A percentile compares a stretch with the other conserved stretches of the same genome.
These are phyloP conservation scores for Pseudonitzschia multistriata DNA, from an alignment of 108 stramenopile genomes.

Conservation along the genomic window DNA sequence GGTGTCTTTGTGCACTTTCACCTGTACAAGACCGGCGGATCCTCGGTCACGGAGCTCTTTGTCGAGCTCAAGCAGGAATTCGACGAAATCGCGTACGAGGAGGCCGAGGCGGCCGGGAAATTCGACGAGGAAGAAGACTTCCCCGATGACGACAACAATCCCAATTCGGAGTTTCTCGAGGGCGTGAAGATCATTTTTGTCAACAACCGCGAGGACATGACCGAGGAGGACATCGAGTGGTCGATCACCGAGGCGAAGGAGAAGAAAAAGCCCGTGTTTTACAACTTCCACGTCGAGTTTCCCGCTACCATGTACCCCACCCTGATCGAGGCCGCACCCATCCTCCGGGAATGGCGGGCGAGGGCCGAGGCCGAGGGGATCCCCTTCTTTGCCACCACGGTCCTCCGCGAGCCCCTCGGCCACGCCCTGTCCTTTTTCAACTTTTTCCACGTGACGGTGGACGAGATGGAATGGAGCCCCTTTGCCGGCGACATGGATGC, in stretches of 20 bases:
- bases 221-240: background rate
- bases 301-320: slow-evolving; percentile 10
- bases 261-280: background rate
- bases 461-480: slow-evolving; percentile 3
- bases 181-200: background rate
- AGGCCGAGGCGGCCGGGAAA: background rate
- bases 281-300: slow-evolving; percentile 11
- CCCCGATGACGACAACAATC: background rate
- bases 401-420: slow-evolving; percentile 17
- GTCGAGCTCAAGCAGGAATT: background rate
- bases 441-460: slow-evolving; percentile 9
- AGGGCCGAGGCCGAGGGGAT: background rate
- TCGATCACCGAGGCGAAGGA: background rate
- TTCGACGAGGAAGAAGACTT: background rate
- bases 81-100: too few species aligned
- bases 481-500: slow-evolving; percentile 6
- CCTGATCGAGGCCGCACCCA: background rate
- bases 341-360: background rate
- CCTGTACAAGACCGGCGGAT: slow-evolving; percentile 11
- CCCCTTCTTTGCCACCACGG: background rate
- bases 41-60: background rate
- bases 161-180: background rate
- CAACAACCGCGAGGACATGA: slow-evolving; percentile 3
- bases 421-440: slow-evolving; percentile 15
- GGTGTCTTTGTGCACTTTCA: slow-evolving; percentile 1